Conservation (phyloP, 2,329 filamentous ascomycete genomes). For the Xylaria digitata region DNA sequence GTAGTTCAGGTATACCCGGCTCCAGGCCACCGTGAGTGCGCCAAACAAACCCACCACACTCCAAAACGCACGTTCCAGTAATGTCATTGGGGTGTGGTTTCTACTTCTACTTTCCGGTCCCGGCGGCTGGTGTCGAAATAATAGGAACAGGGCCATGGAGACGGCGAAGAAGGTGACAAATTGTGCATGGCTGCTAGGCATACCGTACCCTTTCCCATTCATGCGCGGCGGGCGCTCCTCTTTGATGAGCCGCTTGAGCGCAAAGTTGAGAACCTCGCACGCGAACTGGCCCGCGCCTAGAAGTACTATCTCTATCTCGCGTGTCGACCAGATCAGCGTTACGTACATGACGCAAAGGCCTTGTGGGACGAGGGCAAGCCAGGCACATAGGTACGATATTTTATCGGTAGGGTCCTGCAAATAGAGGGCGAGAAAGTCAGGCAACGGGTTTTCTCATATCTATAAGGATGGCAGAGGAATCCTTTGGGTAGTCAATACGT, state of each 20-base stretch:
- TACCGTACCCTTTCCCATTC: conserved; percentile 95
- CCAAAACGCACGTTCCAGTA: conserved; percentile 67
- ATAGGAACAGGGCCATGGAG: conserved; percentile 84
- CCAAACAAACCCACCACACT: conserved; percentile 67
- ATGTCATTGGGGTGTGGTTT: conserved; percentile 66
- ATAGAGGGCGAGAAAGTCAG: conserved; percentile 27
- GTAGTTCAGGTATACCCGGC: conserved; percentile 90
- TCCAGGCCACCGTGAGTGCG: conserved; percentile 79
- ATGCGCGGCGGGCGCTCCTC: conserved; percentile 87
- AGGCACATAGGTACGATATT: conserved; percentile 88
- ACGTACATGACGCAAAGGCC: conserved; percentile 90
- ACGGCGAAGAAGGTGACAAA: conserved; percentile 93
- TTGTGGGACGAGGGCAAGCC: conserved; percentile 93
- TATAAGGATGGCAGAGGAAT: background rate
- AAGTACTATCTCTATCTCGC: conserved; percentile 87
- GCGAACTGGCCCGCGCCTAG: conserved; percentile 93
- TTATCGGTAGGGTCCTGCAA: conserved; percentile 83
- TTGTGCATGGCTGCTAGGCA: conserved; percentile 94
- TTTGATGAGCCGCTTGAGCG: conserved; percentile 88
- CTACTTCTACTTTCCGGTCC: conserved; percentile 50
- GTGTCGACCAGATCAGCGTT: conserved; percentile 88
- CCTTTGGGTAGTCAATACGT: conserved; percentile 49
- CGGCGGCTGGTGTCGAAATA: conserved; percentile 78
- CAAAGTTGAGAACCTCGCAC: conserved; percentile 92
- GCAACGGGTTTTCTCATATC: background rate